Percentiles rank a stretch among this genome's conserved stretches.
Conservation (phyloP, 805 yeast genomes). For the Wickerhamiella hasegawae region DNA sequence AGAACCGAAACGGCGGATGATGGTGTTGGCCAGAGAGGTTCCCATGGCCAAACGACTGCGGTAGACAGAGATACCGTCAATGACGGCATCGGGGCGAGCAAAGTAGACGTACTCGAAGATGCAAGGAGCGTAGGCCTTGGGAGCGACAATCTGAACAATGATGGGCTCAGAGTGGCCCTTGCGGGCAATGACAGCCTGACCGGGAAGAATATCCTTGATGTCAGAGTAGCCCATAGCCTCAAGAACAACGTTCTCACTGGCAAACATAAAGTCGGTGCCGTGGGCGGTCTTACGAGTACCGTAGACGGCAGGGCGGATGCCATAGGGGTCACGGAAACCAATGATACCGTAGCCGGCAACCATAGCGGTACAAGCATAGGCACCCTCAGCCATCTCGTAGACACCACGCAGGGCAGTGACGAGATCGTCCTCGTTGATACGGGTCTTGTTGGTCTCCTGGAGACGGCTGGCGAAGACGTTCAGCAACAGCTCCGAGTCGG, state of each 20-base stretch:
- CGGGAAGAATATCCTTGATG: slow-evolving; percentile 76
- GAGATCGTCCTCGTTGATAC: slow-evolving; percentile 82
- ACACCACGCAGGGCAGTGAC: slow-evolving; percentile 77
- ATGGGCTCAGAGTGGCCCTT: slow-evolving; percentile 61
- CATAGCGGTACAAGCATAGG: slow-evolving; percentile 92
- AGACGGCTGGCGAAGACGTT: slow-evolving; percentile 86
- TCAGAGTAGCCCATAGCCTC: slow-evolving; percentile 77
- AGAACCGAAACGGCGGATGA: slow-evolving; percentile 30
- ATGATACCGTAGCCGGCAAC: slow-evolving; percentile 90
- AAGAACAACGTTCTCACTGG: slow-evolving; percentile 87
- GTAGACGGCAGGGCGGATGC: slow-evolving; percentile 76
- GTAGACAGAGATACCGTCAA: slow-evolving; percentile 94
- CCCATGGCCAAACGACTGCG: slow-evolving; percentile 92
- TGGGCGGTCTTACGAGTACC: slow-evolving; percentile 65
- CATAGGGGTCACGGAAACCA: slow-evolving; percentile 96
- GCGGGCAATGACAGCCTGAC: slow-evolving; percentile 90
- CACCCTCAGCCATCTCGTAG: slow-evolving; percentile 72
- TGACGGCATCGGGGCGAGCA: slow-evolving; percentile 92
- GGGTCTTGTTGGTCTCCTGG: slow-evolving; percentile 78
- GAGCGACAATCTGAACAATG: slow-evolving; percentile 71
- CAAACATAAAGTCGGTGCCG: slow-evolving; percentile 82
- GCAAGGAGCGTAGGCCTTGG: slow-evolving; percentile 76
- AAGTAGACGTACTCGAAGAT: slow-evolving; percentile 94
- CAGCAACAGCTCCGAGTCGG: slow-evolving; percentile 80
- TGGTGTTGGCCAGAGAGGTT: slow-evolving; percentile 62